Base-by-base conservation (phyloP, 2,329 filamentous ascomycete genomes). In the Geosmithia morbida region DNA sequence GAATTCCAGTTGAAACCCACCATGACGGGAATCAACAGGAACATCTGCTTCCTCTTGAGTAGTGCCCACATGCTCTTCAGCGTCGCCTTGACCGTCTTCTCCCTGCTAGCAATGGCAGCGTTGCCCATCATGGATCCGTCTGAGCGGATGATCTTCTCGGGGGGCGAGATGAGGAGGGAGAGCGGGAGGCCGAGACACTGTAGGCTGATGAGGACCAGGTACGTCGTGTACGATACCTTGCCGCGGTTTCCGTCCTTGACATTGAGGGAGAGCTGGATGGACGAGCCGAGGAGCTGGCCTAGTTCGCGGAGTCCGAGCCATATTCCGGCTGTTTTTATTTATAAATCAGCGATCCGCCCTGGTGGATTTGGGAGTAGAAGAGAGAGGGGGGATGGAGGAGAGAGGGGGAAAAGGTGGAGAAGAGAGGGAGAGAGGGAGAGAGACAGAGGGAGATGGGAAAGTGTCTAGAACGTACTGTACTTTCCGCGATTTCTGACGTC, bases 221-320 rank as follows among this genome's bases (percentile, higher is more conserved):
- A 61, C 1, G 57, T 60, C 20, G 53, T 48, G 17, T 53, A 53
- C 1, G 51, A 52, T 11, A 60, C 53, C 41, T 53, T 57, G 19
- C 59, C 57, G 29, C 53, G 55, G 43, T 49, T 26, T 13, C 63
- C 63, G 13, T 62, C 59, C 2, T 64, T 61, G 48, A 65, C 61
- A 18, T 43, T 75, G 16, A 75, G 61, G 0, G 65, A 70, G 0
- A 75, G 63, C 22, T 72, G 68, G 29, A 75, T 72, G 0, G 71
- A 67, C 2, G 68, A 64, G 2, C 71, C 71, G 47, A 75, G 69
- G 19, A 76, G 63, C 48, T 73, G 71, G 1, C 72, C 72, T 7
- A 74, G 63, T 49, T 74, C 70, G 7, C 70, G 66, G 7, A 75
- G 65, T 7, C 70, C 68, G 4, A 75, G 67, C 72, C 71, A 75